These are phyloP conservation scores for Geotrichum ghanense DNA, from an alignment of 805 yeast species.

Conservation along the genomic window DNA sequence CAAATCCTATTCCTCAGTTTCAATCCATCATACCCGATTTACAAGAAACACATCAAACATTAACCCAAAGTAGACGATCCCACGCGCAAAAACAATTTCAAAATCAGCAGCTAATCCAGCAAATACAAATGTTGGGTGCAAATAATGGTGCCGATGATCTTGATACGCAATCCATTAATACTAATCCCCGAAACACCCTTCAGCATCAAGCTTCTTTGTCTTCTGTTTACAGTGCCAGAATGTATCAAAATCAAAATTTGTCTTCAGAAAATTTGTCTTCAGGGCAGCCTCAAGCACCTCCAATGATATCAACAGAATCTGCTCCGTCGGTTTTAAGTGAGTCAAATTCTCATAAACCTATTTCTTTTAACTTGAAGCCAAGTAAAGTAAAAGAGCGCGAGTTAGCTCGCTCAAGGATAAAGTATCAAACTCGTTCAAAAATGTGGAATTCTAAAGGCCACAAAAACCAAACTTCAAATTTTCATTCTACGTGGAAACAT, in stretches of 20 bases:
- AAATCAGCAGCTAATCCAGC: neutral
- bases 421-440: constrained; percentile 54
- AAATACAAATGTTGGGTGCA: neutral
- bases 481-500: constrained; percentile 23
- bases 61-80: constrained; percentile 2
- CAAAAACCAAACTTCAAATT: neutral
- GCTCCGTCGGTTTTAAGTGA: neutral
- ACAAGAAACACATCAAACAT: constrained; percentile 7
- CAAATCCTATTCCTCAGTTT: neutral
- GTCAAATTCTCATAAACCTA: neutral
- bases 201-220: constrained; percentile 1
- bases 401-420: constrained; percentile 7
- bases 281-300: neutral
- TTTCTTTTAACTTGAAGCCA: neutral
- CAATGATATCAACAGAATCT: neutral
- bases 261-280: neutral
- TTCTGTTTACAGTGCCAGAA: neutral
- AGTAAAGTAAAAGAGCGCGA: neutral
- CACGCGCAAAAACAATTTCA: neutral
- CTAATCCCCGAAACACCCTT: neutral
- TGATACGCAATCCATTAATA: neutral
- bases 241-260: neutral
- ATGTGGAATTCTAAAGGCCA: constrained; percentile 16
- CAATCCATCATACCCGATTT: neutral
- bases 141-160: neutral